Percentiles rank a stretch among this genome's conserved stretches.
Conservation (phyloP, 345 rosid genomes). For the Euphorbia lathyris region DNA sequence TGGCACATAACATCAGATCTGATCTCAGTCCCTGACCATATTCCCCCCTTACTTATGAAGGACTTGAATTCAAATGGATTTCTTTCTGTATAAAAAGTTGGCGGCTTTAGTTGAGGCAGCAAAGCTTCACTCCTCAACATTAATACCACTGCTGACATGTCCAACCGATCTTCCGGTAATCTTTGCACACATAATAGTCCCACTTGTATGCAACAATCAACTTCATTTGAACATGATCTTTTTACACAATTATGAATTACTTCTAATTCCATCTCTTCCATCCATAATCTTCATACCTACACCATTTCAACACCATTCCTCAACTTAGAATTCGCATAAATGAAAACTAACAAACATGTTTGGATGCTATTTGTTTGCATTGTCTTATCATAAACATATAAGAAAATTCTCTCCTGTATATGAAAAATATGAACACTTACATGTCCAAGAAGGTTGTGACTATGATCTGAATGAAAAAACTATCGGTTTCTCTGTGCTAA, state of each 20-base stretch:
- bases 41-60: conserved; percentile 23
- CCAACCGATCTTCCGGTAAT: conserved; percentile 39
- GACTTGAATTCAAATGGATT: conserved; percentile 17
- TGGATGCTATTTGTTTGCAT: no score
- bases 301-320: not conserved
- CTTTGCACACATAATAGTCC: conserved; percentile 46
- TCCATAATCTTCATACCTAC: conserved; percentile 41
- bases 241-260: conserved; percentile 14
- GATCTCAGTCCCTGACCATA: conserved; percentile 24
- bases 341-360: no score
- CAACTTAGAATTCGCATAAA: no score
- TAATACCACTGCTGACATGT: conserved; percentile 38
- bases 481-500: conserved; percentile 7
- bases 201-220: conserved; percentile 37
- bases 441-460: conserved; percentile 21
- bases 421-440: not conserved
- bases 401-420: no score
- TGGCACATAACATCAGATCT: no score
- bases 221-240: conserved; percentile 19
- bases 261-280: conserved; percentile 30
- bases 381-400: no score
- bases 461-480: conserved; percentile 6
- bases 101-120: conserved; percentile 38
- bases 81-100: conserved; percentile 36
- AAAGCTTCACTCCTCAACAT: conserved; percentile 41